Percentiles rank a stretch among this genome's conserved stretches.
phyloP scores from a whole-genome alignment of 1,284 basidiomycete genomes.

The Boletus mariae region DNA sequence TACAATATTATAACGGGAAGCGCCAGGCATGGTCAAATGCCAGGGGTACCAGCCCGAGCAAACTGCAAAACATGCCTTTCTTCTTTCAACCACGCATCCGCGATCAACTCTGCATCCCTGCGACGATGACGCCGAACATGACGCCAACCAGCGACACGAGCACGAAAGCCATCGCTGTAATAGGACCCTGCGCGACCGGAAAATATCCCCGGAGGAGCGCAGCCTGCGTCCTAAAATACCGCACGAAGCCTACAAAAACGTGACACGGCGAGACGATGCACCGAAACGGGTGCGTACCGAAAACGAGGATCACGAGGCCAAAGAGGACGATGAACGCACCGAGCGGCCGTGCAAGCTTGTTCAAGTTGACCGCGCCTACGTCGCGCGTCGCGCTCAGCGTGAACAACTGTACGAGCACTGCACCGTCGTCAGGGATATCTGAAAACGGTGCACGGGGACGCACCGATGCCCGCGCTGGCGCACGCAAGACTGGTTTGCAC shows the following conservation, averaged over 20 bases:
- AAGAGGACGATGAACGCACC: conserved; percentile 26
- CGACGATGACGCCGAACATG: conserved; percentile 25
- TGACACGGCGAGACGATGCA: neutral
- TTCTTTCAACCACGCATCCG: neutral
- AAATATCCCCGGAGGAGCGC: conserved; percentile 28
- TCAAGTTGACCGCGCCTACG: neutral
- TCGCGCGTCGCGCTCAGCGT: conserved; percentile 5
- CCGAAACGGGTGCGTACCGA: conserved; percentile 13
- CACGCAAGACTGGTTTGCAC: conserved; percentile 33
- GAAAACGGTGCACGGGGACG: conserved; percentile 8
- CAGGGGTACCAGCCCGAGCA: too few species aligned
- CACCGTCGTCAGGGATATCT: neutral
- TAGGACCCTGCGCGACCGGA: conserved; percentile 27
- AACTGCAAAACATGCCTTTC: too few species aligned
- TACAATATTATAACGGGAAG: too few species aligned
- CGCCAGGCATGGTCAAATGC: too few species aligned
- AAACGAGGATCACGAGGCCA: conserved; percentile 22
- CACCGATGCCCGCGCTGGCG: conserved; percentile 38
- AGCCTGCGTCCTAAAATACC: conserved; percentile 28
- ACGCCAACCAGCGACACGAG: conserved; percentile 22
- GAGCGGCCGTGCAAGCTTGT: conserved; percentile 22
- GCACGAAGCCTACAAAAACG: conserved; percentile 14
- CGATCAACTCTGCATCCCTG: conserved; percentile 12
- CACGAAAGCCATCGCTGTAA: conserved; percentile 19
- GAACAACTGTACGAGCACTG: conserved; percentile 30